Evolutionary conservation across 2,329 filamentous ascomycete genomes (phyloP), one percentile per base, ranked within the genome.

Genomic region (Botrytis fabae): DNA sequence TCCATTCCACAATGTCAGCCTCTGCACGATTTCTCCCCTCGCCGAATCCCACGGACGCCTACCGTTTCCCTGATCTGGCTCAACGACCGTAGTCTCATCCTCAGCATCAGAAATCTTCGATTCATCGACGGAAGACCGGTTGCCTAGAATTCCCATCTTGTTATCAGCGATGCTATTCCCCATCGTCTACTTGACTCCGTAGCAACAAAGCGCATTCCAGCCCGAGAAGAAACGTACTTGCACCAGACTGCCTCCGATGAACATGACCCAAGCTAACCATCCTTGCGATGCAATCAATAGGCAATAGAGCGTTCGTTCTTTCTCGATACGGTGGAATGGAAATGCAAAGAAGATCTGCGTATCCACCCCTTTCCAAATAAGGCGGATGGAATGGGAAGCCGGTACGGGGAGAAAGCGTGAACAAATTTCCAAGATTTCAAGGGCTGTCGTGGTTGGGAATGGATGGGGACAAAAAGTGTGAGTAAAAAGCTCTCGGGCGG

Each of bases 61-160:
- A 97, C 94, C 92, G 88, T 95, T 98, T 84, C 95, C 94, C 87
- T 98, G 94, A 72, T 98, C 95, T 74, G 93, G 89, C 84, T 97
- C 94, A 80, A 98, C 91, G 75, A 95, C 88, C 73, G 90, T 91
- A 80, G 94, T 94, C 79, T 97, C 93, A 77, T 89, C 87, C 79
- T 94, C 91, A 74, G 85, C 84, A 78, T 80, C 78, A 32, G 78
- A 79, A 51, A 76, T 32, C 46, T 73, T 78, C 22, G 74, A 74
- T 59, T 81, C 80, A 38, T 81, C 80, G 64, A 79, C 74, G 42
- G 79, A 80, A 35, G 79, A 80, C 65, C 84, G 82, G 78, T 81
- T 83, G 78, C 85, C 85, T 86, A 73, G 46, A 64, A 51, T 73
- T 70, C 22, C 70, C 57, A 60, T 63, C 20, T 40, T 61, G 61